Evolutionary conservation across 169 alveolate species (phyloP).

Genomic region (Plasmodium knowlesi): DNA sequence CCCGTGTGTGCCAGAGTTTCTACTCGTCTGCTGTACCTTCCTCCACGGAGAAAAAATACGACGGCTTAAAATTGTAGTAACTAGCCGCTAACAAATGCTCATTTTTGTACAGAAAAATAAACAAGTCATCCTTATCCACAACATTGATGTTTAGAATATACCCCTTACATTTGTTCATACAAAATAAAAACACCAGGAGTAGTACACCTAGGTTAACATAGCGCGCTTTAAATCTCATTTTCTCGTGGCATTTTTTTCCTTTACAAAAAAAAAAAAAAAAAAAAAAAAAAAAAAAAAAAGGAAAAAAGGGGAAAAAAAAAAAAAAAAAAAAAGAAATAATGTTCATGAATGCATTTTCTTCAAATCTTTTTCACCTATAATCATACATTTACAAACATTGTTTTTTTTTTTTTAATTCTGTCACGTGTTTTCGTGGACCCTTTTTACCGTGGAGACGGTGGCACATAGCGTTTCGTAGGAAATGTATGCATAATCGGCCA

Average conservation of each 20-base stretch:
- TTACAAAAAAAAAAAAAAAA: not conserved
- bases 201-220: slow-evolving; percentile 35
- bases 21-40: slow-evolving; percentile 19
- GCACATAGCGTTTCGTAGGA: not conserved
- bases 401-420: not conserved
- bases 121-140: slow-evolving; percentile 69
- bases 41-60: slow-evolving; percentile 62
- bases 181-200: slow-evolving; percentile 35
- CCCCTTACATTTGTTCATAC: slow-evolving; percentile 37
- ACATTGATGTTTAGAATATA: slow-evolving; percentile 56
- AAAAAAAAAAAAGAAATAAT: not conserved
- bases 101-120: slow-evolving; percentile 58
- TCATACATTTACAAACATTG: not conserved
- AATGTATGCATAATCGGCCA: not conserved
- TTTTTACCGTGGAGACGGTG: not conserved
- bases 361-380: not conserved
- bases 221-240: slow-evolving; percentile 47
- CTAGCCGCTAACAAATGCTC: slow-evolving; percentile 70
- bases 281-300: not conserved
- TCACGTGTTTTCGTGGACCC: not conserved
- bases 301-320: not conserved
- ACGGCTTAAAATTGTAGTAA: slow-evolving; percentile 63
- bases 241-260: slow-evolving; percentile 43
- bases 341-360: not conserved
- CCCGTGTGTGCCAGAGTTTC: not conserved